Conservation (phyloP, 2,329 filamentous ascomycete genomes). For the Hypoxylon sp. region DNA sequence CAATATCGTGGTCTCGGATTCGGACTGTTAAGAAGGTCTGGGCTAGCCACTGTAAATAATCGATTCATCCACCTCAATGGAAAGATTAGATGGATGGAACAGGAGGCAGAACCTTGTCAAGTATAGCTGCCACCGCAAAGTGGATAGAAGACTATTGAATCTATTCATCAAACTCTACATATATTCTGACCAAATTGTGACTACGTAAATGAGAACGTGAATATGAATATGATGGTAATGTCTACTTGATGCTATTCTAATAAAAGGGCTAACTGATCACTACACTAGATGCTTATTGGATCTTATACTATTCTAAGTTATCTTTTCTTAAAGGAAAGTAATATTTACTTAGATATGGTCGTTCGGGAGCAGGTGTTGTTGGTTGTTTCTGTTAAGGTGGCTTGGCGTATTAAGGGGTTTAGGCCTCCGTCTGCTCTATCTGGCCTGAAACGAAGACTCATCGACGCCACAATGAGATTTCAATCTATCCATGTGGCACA, state of each 20-base stretch:
- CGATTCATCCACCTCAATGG: slow-evolving; percentile 21
- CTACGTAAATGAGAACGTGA: background rate
- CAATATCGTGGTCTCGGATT: slow-evolving; percentile 32
- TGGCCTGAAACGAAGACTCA: background rate
- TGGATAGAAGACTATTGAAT: slow-evolving; percentile 69
- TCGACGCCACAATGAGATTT: too few species aligned
- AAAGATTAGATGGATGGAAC: slow-evolving; percentile 44
- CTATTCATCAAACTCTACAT: slow-evolving; percentile 57
- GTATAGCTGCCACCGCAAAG: slow-evolving; percentile 49
- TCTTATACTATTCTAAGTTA: background rate
- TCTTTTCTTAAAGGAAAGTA: too few species aligned
- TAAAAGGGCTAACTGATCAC: background rate
- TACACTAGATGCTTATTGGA: background rate
- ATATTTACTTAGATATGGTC: too few species aligned
- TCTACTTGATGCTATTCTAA: background rate
- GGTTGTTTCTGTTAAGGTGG: background rate
- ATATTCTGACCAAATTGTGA: slow-evolving; percentile 4
- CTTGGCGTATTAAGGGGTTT: background rate
- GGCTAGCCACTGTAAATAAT: slow-evolving; percentile 36
- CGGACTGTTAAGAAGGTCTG: slow-evolving; percentile 29
- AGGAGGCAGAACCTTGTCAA: slow-evolving; percentile 36
- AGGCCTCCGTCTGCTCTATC: too few species aligned
- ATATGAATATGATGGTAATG: background rate
- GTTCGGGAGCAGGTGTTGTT: too few species aligned
- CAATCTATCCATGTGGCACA: background rate